Evolutionary conservation across 176 grass and related monocot species (phyloP), one percentile per base, ranked within the genome.

Genomic region (Zoysia japonica): DNA sequence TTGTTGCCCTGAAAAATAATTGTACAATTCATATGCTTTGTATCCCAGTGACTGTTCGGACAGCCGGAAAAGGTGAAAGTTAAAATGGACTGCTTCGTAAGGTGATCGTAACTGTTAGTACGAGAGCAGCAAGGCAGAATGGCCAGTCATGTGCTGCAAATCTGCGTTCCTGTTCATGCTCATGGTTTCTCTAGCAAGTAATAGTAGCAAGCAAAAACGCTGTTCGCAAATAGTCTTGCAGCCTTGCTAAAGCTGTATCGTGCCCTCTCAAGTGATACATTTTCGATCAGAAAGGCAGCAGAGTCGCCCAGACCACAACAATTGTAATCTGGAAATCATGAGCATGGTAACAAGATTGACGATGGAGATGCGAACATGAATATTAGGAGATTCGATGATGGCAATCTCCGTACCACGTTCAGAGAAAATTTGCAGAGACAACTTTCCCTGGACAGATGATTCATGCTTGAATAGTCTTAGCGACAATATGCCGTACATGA

Each of bases 91-190:
- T 78, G 66, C 55, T 36, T 7, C 12, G 37, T 48, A 48, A 63
- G 74, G 57, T 19, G 38, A 17, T 65, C 64, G 17, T 49, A 28
- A 28, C 65, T 62, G 17, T 61, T 62, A 12, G 73, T 61, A 78
- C 82, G 3, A 75, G 61, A 61, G 46, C 54, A 81, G 17, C 46
- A 2, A 60, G 28, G n/a, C 80, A 78, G 63, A 46, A 39, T 67
- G 80, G 39, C 10, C 79, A 72, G 72, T 20, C 35, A 78, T 78
- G 67, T 76, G 74, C 74, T 76, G 74, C 74, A 37, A 76, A 47
- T 47, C 75, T 86, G 71, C 70, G 67, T 68, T 47, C n/a, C 50
- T 78, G 80, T 68, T 83, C 80, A 15, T 83, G 67, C 43, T 83
- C 83, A 72, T 54, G 54, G 78, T 76, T 79, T 83, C 80, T 83